These are phyloP conservation scores for Phytopythium oedochilum DNA, from an alignment of 352 stramenopile genomes.

Conservation along the genomic window DNA sequence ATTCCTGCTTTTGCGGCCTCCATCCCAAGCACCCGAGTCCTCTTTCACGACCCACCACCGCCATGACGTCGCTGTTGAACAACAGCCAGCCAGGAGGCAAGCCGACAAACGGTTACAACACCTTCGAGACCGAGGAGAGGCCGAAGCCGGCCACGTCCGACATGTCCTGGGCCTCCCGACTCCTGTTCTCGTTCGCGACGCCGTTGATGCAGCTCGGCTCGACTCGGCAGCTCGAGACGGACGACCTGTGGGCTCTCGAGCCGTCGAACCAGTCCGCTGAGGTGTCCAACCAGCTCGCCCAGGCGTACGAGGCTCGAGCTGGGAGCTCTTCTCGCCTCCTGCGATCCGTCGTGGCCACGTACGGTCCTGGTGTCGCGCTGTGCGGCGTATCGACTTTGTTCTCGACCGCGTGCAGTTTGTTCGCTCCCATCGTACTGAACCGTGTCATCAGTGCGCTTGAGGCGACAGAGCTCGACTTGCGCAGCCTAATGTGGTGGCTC, in stretches of 20 bases:
- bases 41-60: background rate
- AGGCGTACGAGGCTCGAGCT: constrained; percentile 12
- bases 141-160: no score
- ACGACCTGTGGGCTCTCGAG: constrained; percentile 41
- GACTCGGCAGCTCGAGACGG: constrained; percentile 26
- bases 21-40: background rate
- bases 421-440: constrained; percentile 40
- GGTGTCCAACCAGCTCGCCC: constrained; percentile 22
- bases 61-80: background rate
- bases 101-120: background rate
- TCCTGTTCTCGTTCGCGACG: constrained; percentile 45
- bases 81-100: background rate
- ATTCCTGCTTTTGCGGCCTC: background rate
- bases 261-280: constrained; percentile 15
- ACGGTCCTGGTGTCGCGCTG: constrained; percentile 20
- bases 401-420: constrained; percentile 20
- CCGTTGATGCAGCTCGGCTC: constrained; percentile 38
- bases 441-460: constrained; percentile 38
- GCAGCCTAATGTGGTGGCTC: constrained; percentile 23
- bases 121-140: background rate
- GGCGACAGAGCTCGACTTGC: constrained; percentile 17
- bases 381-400: constrained; percentile 26
- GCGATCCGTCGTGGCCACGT: constrained; percentile 17
- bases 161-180: constrained; percentile 5
- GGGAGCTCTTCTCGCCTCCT: constrained; percentile 14